phyloP scores from a whole-genome alignment of 768 basidiomycete species.

The Pilatotrama ljubarskyi region DNA sequence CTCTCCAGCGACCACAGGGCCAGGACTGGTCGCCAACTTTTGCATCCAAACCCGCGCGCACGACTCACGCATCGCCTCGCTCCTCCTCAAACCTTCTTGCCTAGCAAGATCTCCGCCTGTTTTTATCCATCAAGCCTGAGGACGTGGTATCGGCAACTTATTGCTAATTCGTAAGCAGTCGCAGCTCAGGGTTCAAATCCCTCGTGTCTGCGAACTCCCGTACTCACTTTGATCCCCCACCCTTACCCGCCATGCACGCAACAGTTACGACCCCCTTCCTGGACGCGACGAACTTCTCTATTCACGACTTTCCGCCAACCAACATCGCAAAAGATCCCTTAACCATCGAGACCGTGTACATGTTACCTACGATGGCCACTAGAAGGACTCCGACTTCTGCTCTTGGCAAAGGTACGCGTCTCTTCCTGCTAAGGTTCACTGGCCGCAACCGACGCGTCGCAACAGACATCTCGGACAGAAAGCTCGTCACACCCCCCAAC shows the following conservation, averaged over 20 bases:
- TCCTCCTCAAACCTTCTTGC: conserved; percentile 20
- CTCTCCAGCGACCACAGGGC: conserved; percentile 13
- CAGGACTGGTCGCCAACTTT: conserved; percentile 32
- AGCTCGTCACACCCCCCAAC: conserved; percentile 39
- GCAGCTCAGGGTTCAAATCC: conserved; percentile 6
- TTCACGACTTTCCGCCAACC: conserved; percentile 33
- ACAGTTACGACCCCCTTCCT: conserved; percentile 58
- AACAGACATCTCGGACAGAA: conserved; percentile 41
- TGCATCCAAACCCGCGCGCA: conserved; percentile 37
- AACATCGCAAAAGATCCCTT: conserved; percentile 31
- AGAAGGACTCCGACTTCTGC: conserved; percentile 27
- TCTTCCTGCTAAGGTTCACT: background rate
- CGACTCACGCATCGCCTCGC: conserved; percentile 26
- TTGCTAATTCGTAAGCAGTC: conserved; percentile 49
- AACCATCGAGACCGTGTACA: conserved; percentile 35
- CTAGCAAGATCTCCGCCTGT: conserved; percentile 18
- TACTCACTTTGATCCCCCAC: conserved; percentile 7
- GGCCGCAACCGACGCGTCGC: conserved; percentile 17
- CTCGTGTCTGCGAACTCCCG: conserved; percentile 26
- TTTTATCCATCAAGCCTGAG: conserved; percentile 41
- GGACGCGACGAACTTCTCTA: conserved; percentile 41
- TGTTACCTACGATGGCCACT: conserved; percentile 27
- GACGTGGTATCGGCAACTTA: conserved; percentile 45
- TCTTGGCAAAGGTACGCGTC: conserved; percentile 26
- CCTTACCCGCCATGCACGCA: conserved; percentile 52